Conservation (phyloP, 2,329 filamentous ascomycete species). For the Fusarium multiceps region DNA sequence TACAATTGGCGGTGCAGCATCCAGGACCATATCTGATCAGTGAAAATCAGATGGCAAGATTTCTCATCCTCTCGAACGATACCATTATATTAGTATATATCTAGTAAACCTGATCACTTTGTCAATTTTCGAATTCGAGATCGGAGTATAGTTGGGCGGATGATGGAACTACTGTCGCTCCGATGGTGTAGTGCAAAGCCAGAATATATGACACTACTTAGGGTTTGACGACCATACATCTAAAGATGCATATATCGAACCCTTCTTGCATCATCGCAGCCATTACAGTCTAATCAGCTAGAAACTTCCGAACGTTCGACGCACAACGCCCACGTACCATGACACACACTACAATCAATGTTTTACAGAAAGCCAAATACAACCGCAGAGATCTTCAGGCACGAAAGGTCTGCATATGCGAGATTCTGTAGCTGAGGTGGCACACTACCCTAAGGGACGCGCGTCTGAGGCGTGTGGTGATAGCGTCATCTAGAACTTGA, state of each 20-base stretch:
- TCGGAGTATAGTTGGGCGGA: not conserved
- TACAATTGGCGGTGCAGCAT: no score
- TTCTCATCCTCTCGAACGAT: accelerated
- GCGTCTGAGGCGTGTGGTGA: not conserved
- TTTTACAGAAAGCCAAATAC: not conserved
- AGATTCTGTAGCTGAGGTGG: conserved; percentile 8
- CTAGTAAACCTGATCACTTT: not conserved
- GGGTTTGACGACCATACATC: not conserved
- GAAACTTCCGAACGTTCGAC: not conserved
- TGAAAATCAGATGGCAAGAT: no score
- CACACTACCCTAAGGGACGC: not conserved
- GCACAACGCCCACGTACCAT: not conserved
- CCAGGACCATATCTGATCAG: no score
- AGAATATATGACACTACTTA: accelerated
- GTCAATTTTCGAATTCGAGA: no score
- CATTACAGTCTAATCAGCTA: not conserved
- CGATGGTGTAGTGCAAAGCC: not conserved
- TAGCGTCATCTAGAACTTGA: conserved; percentile 4
- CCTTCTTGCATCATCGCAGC: not conserved
- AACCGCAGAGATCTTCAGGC: not conserved
- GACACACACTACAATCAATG: not conserved
- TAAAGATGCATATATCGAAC: not conserved
- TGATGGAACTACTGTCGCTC: not conserved
- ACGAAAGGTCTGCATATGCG: conserved; percentile 1
- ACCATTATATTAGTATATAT: no score